Evolutionary conservation across 495 filamentous ascomycete genomes (phyloP), one percentile per base, ranked within the genome.

Genomic region (Tetracladium setigerum): DNA sequence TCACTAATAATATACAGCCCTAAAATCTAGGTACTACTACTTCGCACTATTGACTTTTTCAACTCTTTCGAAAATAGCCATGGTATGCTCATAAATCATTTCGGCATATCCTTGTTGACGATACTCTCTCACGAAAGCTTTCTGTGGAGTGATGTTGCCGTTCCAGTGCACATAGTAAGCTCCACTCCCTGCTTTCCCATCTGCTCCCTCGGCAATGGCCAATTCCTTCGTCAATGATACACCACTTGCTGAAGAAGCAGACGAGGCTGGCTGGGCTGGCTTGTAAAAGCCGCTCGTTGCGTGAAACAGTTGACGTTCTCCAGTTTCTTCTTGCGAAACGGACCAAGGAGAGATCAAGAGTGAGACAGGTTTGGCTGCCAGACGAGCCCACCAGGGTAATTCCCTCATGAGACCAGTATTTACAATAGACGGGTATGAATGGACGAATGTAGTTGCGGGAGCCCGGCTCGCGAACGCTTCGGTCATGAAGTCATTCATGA

Each of bases 371-470:
- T 59, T 59, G 18, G 53, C 3, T 4, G 11, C 27, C 4, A 13
- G 17, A 16, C 56, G 13, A 12, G 38, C 48, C 49, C 45, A 59
- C 11, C 47, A 9, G 3, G 56, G 56, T 18, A 59, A 18, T 16
- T 56, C 51, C 4, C 62, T 46, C 30, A 53, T 41, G 2, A 72
- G 24, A 14, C 58, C 62, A 0, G 73, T 74, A 37, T 67, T 65
- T 34, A 85, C 80, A 1, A 62, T 31, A 3, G 72, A 71, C 0
- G 83, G 82, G 41, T 62, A 77, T 13, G 65, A 57, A 46, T 86
- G 83, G 4, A 86, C 54, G 58, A 85, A 86, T 1, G 61, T 62
- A 2, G 76, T 76, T 2, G 64, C 60, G 1, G 75, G 74, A 19
- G 78, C 64, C 49, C 60, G 35, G 31, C 56, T 36, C 1, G 79